phyloP scores from a whole-genome alignment of 2,329 filamentous ascomycete species.

The Corynespora cassiicola region DNA sequence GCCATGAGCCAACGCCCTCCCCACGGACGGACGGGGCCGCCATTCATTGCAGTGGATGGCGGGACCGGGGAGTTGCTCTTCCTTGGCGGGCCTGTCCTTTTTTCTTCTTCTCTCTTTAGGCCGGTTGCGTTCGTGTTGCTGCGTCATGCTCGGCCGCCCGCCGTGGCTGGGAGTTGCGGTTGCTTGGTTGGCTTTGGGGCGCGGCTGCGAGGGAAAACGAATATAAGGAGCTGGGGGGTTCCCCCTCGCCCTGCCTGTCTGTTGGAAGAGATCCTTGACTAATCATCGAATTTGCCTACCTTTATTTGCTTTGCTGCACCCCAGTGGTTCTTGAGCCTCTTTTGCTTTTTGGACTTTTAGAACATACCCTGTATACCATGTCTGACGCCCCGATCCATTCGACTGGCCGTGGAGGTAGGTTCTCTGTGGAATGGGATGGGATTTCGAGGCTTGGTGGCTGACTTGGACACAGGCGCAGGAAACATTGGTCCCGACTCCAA shows the following conservation, averaged over 20 bases:
- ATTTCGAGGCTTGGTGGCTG: conserved; percentile 3
- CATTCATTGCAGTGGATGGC: too few species aligned
- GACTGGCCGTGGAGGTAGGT: conserved; percentile 64
- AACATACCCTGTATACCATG: conserved; percentile 33
- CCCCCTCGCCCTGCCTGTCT: conserved; percentile 9
- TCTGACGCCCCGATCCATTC: conserved; percentile 54
- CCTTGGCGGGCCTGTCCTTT: conserved; percentile 25
- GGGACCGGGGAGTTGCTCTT: too few species aligned
- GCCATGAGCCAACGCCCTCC: conserved; percentile 30
- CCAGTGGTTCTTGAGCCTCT: too few species aligned
- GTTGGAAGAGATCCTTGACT: conserved; percentile 14
- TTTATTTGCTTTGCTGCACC: too few species aligned
- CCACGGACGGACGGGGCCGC: conserved; percentile 13
- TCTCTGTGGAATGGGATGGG: neutral
- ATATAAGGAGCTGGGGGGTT: conserved; percentile 35
- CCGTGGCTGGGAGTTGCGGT: neutral
- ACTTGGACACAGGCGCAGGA: conserved; percentile 55
- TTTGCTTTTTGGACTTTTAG: too few species aligned
- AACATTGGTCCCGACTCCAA: conserved; percentile 62
- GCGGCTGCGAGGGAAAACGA: conserved; percentile 20
- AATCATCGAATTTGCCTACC: too few species aligned
- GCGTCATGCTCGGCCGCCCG: too few species aligned
- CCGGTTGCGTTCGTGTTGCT: too few species aligned
- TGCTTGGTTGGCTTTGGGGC: conserved; percentile 3
- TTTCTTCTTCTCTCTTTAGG: too few species aligned